These are phyloP conservation scores for Fusarium tjaetaba DNA, from an alignment of 2,329 filamentous ascomycete species.

Conservation along the genomic window DNA sequence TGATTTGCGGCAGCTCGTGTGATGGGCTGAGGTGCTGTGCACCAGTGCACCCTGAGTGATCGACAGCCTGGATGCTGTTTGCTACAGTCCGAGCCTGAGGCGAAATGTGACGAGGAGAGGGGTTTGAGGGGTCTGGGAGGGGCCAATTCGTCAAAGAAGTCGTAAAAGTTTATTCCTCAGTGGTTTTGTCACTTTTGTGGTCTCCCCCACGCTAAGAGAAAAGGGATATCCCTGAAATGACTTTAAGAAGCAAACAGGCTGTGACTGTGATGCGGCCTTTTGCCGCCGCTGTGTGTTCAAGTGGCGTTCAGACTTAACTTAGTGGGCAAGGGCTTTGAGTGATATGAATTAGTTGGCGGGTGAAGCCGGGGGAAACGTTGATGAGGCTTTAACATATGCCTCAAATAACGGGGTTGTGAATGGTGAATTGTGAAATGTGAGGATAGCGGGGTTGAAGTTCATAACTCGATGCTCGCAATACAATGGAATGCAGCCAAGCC, in stretches of 20 bases:
- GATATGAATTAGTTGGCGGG: background rate
- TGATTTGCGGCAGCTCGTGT: slow-evolving; percentile 62
- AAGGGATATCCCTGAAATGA: slow-evolving; percentile 28
- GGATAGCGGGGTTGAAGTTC: background rate
- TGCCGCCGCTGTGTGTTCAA: background rate
- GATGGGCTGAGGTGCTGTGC: slow-evolving; percentile 62
- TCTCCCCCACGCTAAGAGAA: slow-evolving; percentile 18
- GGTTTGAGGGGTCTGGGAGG: slow-evolving; percentile 29
- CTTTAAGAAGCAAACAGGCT: background rate
- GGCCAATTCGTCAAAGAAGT: slow-evolving; percentile 12
- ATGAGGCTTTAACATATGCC: slow-evolving; percentile 12
- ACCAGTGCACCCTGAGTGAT: slow-evolving; percentile 32
- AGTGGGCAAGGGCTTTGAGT: slow-evolving; percentile 7
- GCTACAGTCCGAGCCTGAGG: background rate
- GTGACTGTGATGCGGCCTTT: slow-evolving; percentile 2
- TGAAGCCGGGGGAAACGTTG: slow-evolving; percentile 3
- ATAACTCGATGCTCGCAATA: background rate
- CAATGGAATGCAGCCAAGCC: background rate
- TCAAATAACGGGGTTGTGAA: background rate
- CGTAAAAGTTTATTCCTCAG: slow-evolving; percentile 8
- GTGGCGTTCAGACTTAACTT: slow-evolving; percentile 10
- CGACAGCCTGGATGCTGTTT: slow-evolving; percentile 16
- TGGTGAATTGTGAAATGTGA: background rate
- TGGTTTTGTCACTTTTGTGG: slow-evolving; percentile 3
- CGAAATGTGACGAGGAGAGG: slow-evolving; percentile 16